phyloP scores from a whole-genome alignment of 495 filamentous ascomycete genomes.

The Cryomyces antarcticus region DNA sequence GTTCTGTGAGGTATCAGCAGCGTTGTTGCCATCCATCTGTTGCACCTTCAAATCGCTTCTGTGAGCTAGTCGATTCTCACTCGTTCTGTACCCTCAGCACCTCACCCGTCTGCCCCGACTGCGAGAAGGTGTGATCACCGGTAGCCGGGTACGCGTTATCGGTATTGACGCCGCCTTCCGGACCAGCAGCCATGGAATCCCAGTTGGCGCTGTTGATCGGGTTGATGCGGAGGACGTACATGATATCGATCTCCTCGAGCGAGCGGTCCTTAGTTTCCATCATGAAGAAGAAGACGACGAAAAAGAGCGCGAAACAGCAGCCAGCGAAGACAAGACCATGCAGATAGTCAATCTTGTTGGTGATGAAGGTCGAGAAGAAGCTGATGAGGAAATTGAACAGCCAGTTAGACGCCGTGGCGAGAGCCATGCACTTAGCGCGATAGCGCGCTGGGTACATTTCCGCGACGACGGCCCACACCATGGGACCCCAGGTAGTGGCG shows the following conservation, averaged over 20 bases:
- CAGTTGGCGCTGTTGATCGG: conserved; percentile 45
- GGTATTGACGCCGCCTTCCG: no score
- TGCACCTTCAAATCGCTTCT: no score
- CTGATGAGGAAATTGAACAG: conserved; percentile 39
- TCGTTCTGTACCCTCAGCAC: no score
- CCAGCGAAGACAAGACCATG: conserved; percentile 25
- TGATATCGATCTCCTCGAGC: neutral
- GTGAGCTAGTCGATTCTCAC: no score
- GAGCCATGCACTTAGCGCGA: conserved; percentile 59
- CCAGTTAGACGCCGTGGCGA: conserved; percentile 76
- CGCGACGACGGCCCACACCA: conserved; percentile 66
- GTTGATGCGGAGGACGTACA: conserved; percentile 31
- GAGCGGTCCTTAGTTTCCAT: neutral
- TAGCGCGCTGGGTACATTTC: conserved; percentile 76
- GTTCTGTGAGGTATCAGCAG: no score
- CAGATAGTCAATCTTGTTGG: conserved; percentile 38
- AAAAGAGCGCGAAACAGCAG: conserved; percentile 25
- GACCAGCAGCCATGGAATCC: conserved; percentile 9
- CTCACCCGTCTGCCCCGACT: no score
- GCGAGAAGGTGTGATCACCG: no score
- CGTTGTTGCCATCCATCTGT: no score
- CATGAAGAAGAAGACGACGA: conserved; percentile 45
- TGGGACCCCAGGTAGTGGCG: conserved; percentile 25
- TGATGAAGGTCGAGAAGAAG: conserved; percentile 62
- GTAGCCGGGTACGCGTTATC: no score